Evolutionary conservation across 2,329 filamentous ascomycete species (phyloP), one percentile per base, ranked within the genome.

Genomic region (Pyrenochaeta sp.): DNA sequence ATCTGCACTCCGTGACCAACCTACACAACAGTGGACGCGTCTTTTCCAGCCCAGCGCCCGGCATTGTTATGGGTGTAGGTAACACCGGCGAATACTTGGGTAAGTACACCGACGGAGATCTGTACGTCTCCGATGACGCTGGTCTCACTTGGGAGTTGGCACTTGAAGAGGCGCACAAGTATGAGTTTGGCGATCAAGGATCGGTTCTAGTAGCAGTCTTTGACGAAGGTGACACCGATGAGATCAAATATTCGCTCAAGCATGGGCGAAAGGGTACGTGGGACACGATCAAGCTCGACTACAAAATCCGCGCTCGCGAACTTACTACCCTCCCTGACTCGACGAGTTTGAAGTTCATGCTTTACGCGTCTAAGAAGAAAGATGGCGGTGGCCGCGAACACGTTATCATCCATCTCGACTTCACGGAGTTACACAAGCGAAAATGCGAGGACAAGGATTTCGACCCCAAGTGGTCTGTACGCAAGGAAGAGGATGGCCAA

Each of bases 121-220:
- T 97, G 1, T 98, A 89, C 72, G 88, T 98, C 27, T 99, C 95
- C 0, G 91, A 97, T 72, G 88, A 98, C 77, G 94, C 93, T 22
- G 95, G 95, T 40, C 80, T 92, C 59, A 93, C 88, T 1, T 99
- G 96, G 95, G 86, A 83, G 37, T 82, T 88, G 72, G 86, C 89
- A 0, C 84, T 91, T 5, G 83, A 93, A 15, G 91, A 92, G 22
- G 91, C 93, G 12, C 93, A 98, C 80, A 95, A 96, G 76, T 99
- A 96, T 77, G 93, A 97, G 72, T 96, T 98, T 75, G 95, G 95
- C 52, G 94, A 97, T 68, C 90, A 96, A 65, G 95, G 95, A 1
- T 93, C 93, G 15, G 86, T 99, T 22, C 82, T 99, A 30, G 85
- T 98, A 30, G 95, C 95, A 3, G 83, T 98, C 37, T 84, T 86